phyloP scores from a whole-genome alignment of 768 basidiomycete species.

The Mycena capillaripes region DNA sequence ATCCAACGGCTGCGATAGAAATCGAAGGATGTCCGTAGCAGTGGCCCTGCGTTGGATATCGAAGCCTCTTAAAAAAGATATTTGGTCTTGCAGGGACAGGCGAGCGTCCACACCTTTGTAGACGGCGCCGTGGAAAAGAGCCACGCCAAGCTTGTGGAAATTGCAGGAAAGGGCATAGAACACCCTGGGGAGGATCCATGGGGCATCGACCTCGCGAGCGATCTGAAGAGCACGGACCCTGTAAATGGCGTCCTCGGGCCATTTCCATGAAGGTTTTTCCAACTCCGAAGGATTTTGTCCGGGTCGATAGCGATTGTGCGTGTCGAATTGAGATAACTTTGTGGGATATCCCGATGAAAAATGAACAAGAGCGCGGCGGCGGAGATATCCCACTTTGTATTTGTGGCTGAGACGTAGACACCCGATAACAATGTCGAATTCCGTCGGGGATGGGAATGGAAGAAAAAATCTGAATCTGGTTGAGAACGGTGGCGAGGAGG shows the following conservation, averaged over 20 bases:
- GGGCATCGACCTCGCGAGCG: slow-evolving; percentile 11
- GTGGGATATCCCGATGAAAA: neutral
- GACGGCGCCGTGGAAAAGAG: neutral
- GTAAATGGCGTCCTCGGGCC: neutral
- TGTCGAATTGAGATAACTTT: neutral
- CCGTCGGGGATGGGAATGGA: neutral
- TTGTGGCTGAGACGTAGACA: slow-evolving; percentile 29
- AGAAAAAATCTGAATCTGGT: neutral
- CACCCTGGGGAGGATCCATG: neutral
- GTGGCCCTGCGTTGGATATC: neutral
- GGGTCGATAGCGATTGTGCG: neutral
- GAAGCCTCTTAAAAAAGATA: neutral
- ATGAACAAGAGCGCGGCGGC: neutral
- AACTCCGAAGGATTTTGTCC: neutral
- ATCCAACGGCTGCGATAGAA: neutral
- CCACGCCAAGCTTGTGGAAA: neutral
- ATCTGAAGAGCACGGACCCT: neutral
- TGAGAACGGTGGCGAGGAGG: no score
- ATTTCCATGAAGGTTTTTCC: neutral
- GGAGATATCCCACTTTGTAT: slow-evolving; percentile 9
- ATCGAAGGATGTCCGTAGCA: neutral
- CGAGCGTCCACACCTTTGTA: neutral
- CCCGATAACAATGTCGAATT: neutral
- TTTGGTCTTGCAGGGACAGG: neutral
- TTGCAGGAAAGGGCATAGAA: neutral